A percentile compares a stretch with the other conserved stretches of the same genome.
phyloP scores from a whole-genome alignment of 1,139 yeast genomes.

The Kurtzmaniella quercitrusa region DNA sequence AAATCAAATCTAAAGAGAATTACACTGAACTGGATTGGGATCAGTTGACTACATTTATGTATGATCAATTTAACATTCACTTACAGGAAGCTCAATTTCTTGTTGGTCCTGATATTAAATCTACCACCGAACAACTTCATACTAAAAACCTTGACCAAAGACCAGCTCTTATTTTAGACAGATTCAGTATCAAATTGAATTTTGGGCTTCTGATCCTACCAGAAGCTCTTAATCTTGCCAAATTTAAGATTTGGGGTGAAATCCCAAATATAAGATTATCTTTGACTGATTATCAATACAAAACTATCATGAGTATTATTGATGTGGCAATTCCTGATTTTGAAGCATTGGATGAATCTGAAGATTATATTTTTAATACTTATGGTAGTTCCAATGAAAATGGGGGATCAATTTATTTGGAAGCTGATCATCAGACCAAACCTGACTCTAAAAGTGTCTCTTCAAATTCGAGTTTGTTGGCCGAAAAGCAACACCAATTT shows the following conservation, averaged over 20 bases:
- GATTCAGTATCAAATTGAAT: slow-evolving; percentile 65
- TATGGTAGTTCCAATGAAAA: slow-evolving; percentile 19
- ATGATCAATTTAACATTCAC: slow-evolving; percentile 75
- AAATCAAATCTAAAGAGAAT: slow-evolving; percentile 63
- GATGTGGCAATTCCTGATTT: slow-evolving; percentile 67
- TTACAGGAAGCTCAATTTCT: slow-evolving; percentile 85
- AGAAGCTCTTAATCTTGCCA: slow-evolving; percentile 69
- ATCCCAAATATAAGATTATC: slow-evolving; percentile 72
- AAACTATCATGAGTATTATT: slow-evolving; percentile 74
- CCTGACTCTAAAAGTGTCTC: slow-evolving; percentile 8
- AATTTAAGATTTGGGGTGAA: slow-evolving; percentile 69
- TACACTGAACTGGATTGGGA: slow-evolving; percentile 73
- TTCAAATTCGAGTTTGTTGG: slow-evolving; percentile 12
- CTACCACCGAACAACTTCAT: slow-evolving; percentile 69
- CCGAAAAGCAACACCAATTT: slow-evolving; percentile 52
- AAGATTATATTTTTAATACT: slow-evolving; percentile 32
- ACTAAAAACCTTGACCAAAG: slow-evolving; percentile 33
- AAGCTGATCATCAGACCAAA: slow-evolving; percentile 13
- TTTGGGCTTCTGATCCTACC: slow-evolving; percentile 85
- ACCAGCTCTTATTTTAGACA: slow-evolving; percentile 64
- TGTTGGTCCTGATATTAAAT: slow-evolving; percentile 77
- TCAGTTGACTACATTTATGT: slow-evolving; percentile 73
- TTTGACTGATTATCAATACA: slow-evolving; percentile 85
- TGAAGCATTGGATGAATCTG: slow-evolving; percentile 28
- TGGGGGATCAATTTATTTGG: slow-evolving; percentile 14